A percentile compares a stretch with the other conserved stretches of the same genome.
These are phyloP conservation scores for Aspergillus pseudotamarii DNA, from an alignment of 2,329 filamentous ascomycete genomes.

Conservation along the genomic window DNA sequence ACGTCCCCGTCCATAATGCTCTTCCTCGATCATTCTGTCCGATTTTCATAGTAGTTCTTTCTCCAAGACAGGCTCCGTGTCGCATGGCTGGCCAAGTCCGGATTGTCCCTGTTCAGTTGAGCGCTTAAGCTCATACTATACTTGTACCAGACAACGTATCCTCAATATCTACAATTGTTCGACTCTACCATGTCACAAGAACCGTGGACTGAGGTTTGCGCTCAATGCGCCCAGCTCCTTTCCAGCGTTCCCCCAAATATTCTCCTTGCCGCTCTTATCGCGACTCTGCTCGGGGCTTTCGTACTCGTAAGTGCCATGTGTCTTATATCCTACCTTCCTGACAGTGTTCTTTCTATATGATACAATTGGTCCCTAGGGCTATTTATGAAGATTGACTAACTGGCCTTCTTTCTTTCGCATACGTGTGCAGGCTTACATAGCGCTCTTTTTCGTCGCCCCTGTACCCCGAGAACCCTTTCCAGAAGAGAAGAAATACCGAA, in stretches of 20 bases:
- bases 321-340: constrained; percentile 5
- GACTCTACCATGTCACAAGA: constrained; percentile 30
- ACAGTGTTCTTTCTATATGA: neutral
- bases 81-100: constrained; percentile 29
- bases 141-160: constrained; percentile 12
- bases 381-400: constrained; percentile 1
- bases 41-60: constrained; percentile 13
- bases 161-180: constrained; percentile 2
- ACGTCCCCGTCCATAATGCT: constrained; percentile 14
- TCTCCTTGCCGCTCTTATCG: constrained; percentile 30
- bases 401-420: neutral
- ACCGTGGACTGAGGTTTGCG: constrained; percentile 33
- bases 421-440: constrained; percentile 60
- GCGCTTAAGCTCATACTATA: constrained; percentile 20
- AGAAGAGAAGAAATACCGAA: constrained; percentile 85
- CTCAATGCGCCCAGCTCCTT: constrained; percentile 35
- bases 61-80: constrained; percentile 18
- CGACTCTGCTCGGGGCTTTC: constrained; percentile 34
- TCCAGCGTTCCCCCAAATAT: constrained; percentile 32
- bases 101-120: constrained; percentile 22
- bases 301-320: constrained; percentile 35
- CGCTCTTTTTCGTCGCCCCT: constrained; percentile 76
- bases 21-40: constrained; percentile 8
- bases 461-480: constrained; percentile 72
- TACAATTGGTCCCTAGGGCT: neutral